A percentile compares a stretch with the other conserved stretches of the same genome.
Evolutionary conservation across 1,284 basidiomycete species (phyloP).

Genomic region (Phylloboletellus chloephorus): DNA sequence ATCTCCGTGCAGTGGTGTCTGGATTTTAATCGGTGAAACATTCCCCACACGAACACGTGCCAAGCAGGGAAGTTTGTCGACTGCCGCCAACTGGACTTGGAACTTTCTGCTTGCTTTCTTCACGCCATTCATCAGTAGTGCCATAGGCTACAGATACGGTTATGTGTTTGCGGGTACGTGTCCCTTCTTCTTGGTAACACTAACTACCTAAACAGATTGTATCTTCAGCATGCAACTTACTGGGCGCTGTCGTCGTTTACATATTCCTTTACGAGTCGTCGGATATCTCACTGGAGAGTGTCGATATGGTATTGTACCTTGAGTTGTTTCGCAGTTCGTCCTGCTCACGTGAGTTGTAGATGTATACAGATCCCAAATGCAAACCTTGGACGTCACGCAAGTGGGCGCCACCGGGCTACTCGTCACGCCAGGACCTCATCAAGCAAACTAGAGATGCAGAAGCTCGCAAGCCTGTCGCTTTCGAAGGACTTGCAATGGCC

Average conservation of each 20-base stretch:
- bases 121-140: constrained; percentile 57
- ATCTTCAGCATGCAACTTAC: constrained; percentile 45
- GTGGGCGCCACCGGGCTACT: constrained; percentile 54
- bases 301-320: constrained; percentile 48
- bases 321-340: background rate
- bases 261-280: constrained; percentile 77
- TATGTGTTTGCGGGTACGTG: constrained; percentile 62
- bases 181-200: background rate
- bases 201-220: background rate
- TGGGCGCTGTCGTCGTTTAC: constrained; percentile 62
- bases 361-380: constrained; percentile 68
- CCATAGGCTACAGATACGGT: constrained; percentile 63
- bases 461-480: constrained; percentile 17
- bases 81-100: constrained; percentile 65
- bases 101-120: constrained; percentile 78
- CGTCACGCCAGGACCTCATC: constrained; percentile 38
- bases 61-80: constrained; percentile 71
- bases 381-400: constrained; percentile 61
- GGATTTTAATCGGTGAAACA: constrained; percentile 75
- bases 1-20: constrained; percentile 49
- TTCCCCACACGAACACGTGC: constrained; percentile 73
- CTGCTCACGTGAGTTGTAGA: constrained; percentile 33
- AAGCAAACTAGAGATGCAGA: constrained; percentile 33
- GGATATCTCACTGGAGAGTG: constrained; percentile 63
- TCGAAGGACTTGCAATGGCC: constrained; percentile 8